Evolutionary conservation across 139 green algal species (phyloP), one percentile per base, ranked within the genome.

Genomic region (Chlorella sorokiniana): DNA sequence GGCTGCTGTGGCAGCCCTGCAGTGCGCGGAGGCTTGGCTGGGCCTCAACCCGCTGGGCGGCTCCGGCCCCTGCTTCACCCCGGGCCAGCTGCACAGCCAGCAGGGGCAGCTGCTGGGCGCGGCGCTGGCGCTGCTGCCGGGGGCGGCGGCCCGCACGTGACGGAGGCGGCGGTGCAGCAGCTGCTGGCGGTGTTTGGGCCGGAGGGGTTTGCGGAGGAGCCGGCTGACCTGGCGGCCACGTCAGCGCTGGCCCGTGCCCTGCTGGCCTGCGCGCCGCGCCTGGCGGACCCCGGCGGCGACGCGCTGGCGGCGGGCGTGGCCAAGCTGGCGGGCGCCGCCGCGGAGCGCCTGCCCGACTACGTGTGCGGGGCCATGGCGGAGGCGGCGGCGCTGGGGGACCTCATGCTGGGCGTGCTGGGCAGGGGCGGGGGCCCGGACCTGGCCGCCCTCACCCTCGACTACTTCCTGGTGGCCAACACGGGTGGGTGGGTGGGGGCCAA

Each of bases 391-490:
- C 56, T 95, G 5, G 79, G 83, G 45, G 79, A 88, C 44, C 52
- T 96, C 6, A 83, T 93, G 87, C 65, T 90, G 41, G 81, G 81
- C 42, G 79, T 80, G 67, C 38, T 81, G 40, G 37, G 54, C 11
- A 69, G 68, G 7, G 73, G 68, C 11, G n/a, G n/a, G n/a, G 63
- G 88, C 48, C 52, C 56, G 33, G 72, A n/a, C 22, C 33, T 89
- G 48, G 65, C 77, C n/a, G 81, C 92, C 62, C 68, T 59, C 38
- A 74, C 68, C 1, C 9, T 86, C 1, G 91, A 95, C 40, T 95
- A 88, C 84, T 90, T 95, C 38, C 64, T 92, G 5, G 84, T 85
- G 73, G 54, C 92, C 64, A 95, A 95, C 83, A 88, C 84, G 1
- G 78, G 78, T 83, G 44, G 23, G 56, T 6, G 9, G 38, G 71